Base-by-base conservation (phyloP, 768 basidiomycete genomes). In the Kwoniella heveanensis region DNA sequence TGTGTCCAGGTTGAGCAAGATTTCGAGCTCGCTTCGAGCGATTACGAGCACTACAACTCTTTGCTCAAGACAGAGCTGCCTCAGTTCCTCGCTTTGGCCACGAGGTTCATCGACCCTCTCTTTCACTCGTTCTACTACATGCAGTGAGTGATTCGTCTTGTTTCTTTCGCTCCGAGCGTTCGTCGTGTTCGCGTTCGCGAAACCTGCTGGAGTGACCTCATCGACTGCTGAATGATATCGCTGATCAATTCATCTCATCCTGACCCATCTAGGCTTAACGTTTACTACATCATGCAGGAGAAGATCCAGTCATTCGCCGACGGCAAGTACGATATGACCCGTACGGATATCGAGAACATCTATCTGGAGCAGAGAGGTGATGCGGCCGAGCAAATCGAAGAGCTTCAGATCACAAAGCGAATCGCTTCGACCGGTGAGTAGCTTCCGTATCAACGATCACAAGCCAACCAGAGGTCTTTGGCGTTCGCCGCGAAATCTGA, bases 61-160 rank as follows among this genome's bases (percentile, higher is more conserved):
- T 85, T 88, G 5, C 82, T 97, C 81, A 98, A 99, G 83, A 84
- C 86, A 61, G 96, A 99, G 74, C 83, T 99, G 30, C 93, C 94
- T 2, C 86, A 86, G n/a, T 98, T 98, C 84, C 88, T 98, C 85
- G 83, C 83, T 27, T 85, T 97, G 66, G 84, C 90, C 1, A 89
- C 91, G 1, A 86, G 88, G 67, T 97, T 97, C 81, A 91, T 98
- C 77, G 89, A 94, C 69, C 96, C 96, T 0, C 83, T 98, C n/a
- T 99, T 97, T 86, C 89, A 95, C 72, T 95, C 92, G 19, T 93
- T 93, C 84, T 99, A 90, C 84, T 99, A 95, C 80, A 97, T 99
- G 93, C 92, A 98, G 92, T 94, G 74, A 76, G 92, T 87, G 12
- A 10, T n/a, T n/a, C n/a, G n/a, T n/a, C n/a, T n/a, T n/a, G n/a